These are phyloP conservation scores for Neoarthrinium moseri DNA, from an alignment of 2,329 filamentous ascomycete genomes.

Conservation along the genomic window DNA sequence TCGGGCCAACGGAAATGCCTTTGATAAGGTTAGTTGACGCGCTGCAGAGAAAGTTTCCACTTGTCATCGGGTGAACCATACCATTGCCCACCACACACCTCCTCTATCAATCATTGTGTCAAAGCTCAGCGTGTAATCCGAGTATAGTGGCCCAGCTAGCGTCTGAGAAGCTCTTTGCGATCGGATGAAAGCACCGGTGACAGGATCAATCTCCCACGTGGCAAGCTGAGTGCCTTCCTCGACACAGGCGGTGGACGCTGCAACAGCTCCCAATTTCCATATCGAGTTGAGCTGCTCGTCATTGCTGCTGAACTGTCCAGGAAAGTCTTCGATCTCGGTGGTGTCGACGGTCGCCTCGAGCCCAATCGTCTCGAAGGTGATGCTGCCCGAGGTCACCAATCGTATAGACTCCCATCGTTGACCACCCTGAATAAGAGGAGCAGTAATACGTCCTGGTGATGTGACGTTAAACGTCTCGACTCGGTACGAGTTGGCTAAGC, in stretches of 20 bases:
- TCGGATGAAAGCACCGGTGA: slow-evolving; percentile 32
- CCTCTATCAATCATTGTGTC: slow-evolving; percentile 34
- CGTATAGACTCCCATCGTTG: slow-evolving; percentile 8
- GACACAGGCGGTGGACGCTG: slow-evolving; percentile 32
- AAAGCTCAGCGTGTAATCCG: slow-evolving; percentile 36
- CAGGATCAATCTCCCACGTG: slow-evolving; percentile 29
- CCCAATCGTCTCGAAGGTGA: slow-evolving; percentile 26
- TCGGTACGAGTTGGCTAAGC: slow-evolving; percentile 1
- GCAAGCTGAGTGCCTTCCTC: slow-evolving; percentile 33
- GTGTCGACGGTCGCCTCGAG: slow-evolving; percentile 27
- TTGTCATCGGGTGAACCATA: too few species aligned
- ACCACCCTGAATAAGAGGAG: slow-evolving; percentile 4
- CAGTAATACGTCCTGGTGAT: neutral
- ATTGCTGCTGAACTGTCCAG: slow-evolving; percentile 27
- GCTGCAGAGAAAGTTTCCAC: too few species aligned
- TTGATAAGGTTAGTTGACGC: neutral
- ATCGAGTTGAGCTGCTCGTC: slow-evolving; percentile 31
- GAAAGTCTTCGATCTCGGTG: slow-evolving; percentile 19
- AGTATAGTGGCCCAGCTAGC: slow-evolving; percentile 18
- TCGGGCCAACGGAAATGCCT: slow-evolving; percentile 2
- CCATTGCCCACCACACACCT: slow-evolving; percentile 36
- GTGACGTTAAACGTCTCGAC: slow-evolving; percentile 7
- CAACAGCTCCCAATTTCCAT: slow-evolving; percentile 35
- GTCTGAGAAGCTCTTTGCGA: slow-evolving; percentile 30
- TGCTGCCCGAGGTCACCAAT: neutral